Evolutionary conservation across 306 rosid genomes (phyloP).

Genomic region (Fragaria ananassa): DNA sequence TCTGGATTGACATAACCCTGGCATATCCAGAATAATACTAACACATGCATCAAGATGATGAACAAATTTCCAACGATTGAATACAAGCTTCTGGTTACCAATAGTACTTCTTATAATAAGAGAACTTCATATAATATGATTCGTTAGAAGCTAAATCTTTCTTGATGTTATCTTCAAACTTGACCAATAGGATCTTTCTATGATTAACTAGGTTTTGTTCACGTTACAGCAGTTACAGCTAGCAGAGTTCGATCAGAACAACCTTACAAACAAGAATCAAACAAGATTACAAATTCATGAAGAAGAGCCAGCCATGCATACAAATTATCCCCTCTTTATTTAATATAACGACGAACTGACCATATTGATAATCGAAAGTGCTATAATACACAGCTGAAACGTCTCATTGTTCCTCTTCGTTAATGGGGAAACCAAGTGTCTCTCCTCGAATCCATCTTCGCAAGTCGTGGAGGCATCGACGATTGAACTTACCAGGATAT

Average conservation of each 20-base stretch:
- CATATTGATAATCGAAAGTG: conserved; percentile 59
- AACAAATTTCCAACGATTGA: background rate
- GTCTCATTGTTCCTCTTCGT: conserved; percentile 47
- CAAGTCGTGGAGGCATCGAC: conserved; percentile 59
- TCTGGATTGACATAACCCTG: background rate
- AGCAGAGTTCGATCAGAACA: background rate
- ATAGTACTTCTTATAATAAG: background rate
- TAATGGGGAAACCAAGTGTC: conserved; percentile 41
- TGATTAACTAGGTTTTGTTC: background rate
- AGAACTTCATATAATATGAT: background rate
- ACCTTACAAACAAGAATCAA: conserved; percentile 4
- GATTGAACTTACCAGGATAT: conserved; percentile 44
- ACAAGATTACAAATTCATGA: background rate
- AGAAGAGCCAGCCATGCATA: background rate
- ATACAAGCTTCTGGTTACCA: background rate
- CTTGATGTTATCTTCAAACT: conserved; percentile 24
- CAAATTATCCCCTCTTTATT: background rate
- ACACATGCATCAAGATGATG: background rate
- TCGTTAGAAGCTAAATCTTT: conserved; percentile 10
- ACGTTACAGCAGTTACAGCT: conserved; percentile 4
- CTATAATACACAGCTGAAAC: conserved; percentile 57
- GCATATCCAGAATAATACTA: background rate
- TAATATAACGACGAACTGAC: conserved; percentile 9
- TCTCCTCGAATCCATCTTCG: conserved; percentile 68
- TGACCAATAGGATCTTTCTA: background rate